Base-by-base conservation (phyloP, 306 rosid genomes). In the Begonia masoniana region DNA sequence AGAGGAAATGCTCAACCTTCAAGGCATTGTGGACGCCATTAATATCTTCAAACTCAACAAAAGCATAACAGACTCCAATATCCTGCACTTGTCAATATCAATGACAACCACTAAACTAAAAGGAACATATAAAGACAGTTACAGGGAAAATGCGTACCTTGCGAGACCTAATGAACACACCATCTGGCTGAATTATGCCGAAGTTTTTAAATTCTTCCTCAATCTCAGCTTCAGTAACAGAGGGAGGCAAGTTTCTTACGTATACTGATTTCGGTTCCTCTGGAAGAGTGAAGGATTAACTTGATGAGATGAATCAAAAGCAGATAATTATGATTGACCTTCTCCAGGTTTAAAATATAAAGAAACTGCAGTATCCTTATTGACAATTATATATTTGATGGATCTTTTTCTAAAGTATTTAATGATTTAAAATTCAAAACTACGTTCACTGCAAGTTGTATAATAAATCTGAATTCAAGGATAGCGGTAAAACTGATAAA, bases 41-140 rank as follows among this genome's bases (percentile, higher is more conserved):
- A 50, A 86, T 63, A 70, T 91, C 99, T 75, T 91, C 99, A 31
- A 78, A 91, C 76, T 91, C 99, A 56, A 91, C 99, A 66, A 91
- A 83, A 50, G 96, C 99, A 59, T 86, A 83, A 76, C 99, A 91
- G 52, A 83, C 92, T 65, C 96, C 96, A 58, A 91, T 75, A 66
- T 91, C 99, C 99, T 91, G 92, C n/a, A 62, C 31, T 49, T 23
- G 58, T 21, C 54, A 69, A 5, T 31, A 61, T 45, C 39, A 31
- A 62, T 58, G 51, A 50, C 41, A 81, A 62, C 49, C 54, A 48
- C 62, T 47, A 45, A 36, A 39, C 47, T 41, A 31, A 23, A 15
- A 59, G 13, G 4, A 13, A 13, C 10, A 52, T 10, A 69, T 21
- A 31, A 4, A 31, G 39, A 31, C 39, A 31, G 24, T 21, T 1